Evolutionary conservation across 257 asterid genomes (phyloP), one percentile per base, ranked within the genome.

Genomic region (Osmanthus fragrans): DNA sequence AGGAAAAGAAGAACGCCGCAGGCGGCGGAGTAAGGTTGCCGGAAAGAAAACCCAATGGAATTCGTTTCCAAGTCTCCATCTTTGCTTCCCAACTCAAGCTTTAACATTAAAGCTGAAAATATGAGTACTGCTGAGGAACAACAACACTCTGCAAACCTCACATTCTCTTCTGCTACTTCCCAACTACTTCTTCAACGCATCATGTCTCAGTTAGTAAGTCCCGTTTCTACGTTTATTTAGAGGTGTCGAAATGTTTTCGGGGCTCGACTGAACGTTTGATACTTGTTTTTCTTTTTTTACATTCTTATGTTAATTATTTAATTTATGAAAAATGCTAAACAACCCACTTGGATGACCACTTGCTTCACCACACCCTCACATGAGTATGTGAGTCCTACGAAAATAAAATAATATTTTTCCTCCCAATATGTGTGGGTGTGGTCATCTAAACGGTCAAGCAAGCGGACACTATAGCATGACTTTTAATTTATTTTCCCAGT

Each of bases 11-110:
- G 83, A 87, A 80, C 84, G 77, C 82, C 23, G 66, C 74, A 54
- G 76, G 80, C 82, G 89, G 88, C 3, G 88, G 86, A 11, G 58
- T 84, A n/a, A 95, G 82, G 75, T 84, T 96, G 81, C 99, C 98
- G 88, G 99, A 96, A 75, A 93, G 98, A 82, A 76, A 92, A 90
- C 16, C 97, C 99, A 2, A 96, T 96, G 97, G 99, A 93, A 83
- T 92, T 93, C 64, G 90, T 96, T 9, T 89, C 99, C 1, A 85
- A 98, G 80, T 96, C 99, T 29, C 75, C 96, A 3, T 49, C 92
- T 0, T 36, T 82, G 40, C 76, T 65, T 7, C 87, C 80, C 39
- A 88, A 81, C n/a, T 47, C 56, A 47, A 47, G 56, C 15, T 47
- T 47, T 15, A 15, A 47, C n/a, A 47, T 47, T 13, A 47, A 47